Conservation (phyloP, 352 stramenopile species). For the Globisporangium orthogonon region DNA sequence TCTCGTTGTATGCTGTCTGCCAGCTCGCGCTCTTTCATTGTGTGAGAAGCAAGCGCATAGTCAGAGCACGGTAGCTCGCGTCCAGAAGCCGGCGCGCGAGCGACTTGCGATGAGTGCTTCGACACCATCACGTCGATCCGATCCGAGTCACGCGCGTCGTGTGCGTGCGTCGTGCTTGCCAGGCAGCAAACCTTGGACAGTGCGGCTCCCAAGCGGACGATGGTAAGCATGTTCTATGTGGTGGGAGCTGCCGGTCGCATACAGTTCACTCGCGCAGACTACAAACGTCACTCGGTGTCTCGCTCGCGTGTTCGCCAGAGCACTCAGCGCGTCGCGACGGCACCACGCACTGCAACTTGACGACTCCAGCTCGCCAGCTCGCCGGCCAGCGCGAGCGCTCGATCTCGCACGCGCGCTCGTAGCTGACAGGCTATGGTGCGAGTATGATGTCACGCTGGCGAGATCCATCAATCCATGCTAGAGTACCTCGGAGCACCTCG, state of each 20-base stretch:
- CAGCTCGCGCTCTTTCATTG: no score
- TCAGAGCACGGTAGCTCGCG: no score
- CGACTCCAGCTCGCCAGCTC: no score
- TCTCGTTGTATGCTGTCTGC: no score
- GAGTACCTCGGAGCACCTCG: no score
- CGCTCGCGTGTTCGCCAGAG: background rate
- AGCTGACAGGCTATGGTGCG: background rate
- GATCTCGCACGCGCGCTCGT: background rate
- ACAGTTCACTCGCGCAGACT: no score
- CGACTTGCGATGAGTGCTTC: background rate
- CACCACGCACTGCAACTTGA: background rate
- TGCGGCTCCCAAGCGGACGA: background rate
- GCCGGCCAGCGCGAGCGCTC: no score
- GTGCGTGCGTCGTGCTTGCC: background rate
- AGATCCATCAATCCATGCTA: no score
- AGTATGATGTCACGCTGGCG: no score
- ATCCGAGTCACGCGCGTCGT: background rate
- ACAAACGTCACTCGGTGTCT: background rate
- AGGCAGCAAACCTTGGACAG: background rate
- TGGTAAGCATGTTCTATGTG: background rate
- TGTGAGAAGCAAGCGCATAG: no score
- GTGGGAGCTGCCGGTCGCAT: no score
- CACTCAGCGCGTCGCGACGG: background rate
- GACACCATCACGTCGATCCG: background rate
- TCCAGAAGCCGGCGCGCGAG: background rate